A percentile compares a stretch with the other conserved stretches of the same genome.
phyloP scores from a whole-genome alignment of 1,139 yeast genomes.

The Zygoascus hellenicus region DNA sequence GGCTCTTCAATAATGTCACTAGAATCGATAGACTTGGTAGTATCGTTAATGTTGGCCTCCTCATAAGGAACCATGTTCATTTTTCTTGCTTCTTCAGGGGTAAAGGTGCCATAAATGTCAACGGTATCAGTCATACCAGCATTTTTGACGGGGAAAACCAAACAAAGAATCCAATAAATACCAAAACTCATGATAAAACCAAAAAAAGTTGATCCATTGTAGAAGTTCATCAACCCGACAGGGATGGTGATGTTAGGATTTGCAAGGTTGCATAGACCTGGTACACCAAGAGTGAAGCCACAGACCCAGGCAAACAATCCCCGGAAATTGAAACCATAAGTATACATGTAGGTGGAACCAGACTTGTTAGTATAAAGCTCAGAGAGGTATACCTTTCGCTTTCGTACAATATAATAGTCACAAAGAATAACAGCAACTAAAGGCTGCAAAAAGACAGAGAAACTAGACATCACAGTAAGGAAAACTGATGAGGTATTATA shows the following conservation, averaged over 20 bases:
- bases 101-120: conserved; percentile 32
- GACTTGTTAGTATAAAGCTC: conserved; percentile 36
- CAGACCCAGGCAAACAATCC: conserved; percentile 39
- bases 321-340: conserved; percentile 40
- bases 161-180: conserved; percentile 35
- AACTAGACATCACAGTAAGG: conserved; percentile 42
- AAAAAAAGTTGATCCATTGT: conserved; percentile 38
- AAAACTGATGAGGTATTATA: conserved; percentile 43
- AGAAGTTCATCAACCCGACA: conserved; percentile 38
- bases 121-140: conserved; percentile 33
- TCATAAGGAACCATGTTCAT: conserved; percentile 11
- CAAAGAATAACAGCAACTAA: conserved; percentile 41
- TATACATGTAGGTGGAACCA: conserved; percentile 38
- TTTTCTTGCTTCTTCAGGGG: conserved; percentile 9
- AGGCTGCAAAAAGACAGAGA: conserved; percentile 44
- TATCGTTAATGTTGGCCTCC: background rate
- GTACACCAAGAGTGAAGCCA: conserved; percentile 41
- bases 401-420: conserved; percentile 39
- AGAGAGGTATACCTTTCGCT: conserved; percentile 31
- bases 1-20: background rate
- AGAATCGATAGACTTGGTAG: background rate
- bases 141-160: conserved; percentile 35
- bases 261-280: conserved; percentile 37
- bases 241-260: conserved; percentile 28
- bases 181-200: conserved; percentile 39